Evolutionary conservation across 2,329 filamentous ascomycete species (phyloP).

Genomic region (Aspergillus sojae): DNA sequence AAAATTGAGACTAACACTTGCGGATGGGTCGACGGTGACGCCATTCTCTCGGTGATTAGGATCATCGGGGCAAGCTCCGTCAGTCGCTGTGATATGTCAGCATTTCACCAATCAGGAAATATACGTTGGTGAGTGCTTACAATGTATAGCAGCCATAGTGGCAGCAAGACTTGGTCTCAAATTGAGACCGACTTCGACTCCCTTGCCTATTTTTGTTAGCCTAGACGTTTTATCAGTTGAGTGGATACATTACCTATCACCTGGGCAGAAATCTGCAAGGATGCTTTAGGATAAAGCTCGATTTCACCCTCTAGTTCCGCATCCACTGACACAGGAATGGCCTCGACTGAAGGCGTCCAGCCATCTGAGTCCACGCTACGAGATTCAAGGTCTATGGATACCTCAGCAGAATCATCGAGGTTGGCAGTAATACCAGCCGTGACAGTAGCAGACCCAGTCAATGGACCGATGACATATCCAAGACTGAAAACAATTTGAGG

Average conservation of each 20-base stretch:
- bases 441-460: background rate
- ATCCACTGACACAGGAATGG: background rate
- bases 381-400: background rate
- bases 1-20: background rate
- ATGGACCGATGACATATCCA: background rate
- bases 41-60: background rate
- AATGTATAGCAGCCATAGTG: background rate
- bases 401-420: background rate
- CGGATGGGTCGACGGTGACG: background rate
- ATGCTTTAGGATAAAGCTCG: background rate
- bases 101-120: background rate
- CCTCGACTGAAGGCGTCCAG: background rate
- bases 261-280: background rate
- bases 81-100: background rate
- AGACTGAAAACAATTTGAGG: background rate
- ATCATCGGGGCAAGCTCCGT: background rate
- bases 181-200: background rate
- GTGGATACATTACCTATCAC: background rate
- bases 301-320: background rate
- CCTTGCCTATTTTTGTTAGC: background rate
- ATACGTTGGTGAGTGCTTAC: background rate
- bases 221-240: background rate
- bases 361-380: background rate
- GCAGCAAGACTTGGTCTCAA: background rate
- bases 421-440: background rate